Percentiles rank a stretch among this genome's conserved stretches.
Evolutionary conservation across 2,329 filamentous ascomycete genomes (phyloP).

Genomic region (Aspergillus spinulosporus): DNA sequence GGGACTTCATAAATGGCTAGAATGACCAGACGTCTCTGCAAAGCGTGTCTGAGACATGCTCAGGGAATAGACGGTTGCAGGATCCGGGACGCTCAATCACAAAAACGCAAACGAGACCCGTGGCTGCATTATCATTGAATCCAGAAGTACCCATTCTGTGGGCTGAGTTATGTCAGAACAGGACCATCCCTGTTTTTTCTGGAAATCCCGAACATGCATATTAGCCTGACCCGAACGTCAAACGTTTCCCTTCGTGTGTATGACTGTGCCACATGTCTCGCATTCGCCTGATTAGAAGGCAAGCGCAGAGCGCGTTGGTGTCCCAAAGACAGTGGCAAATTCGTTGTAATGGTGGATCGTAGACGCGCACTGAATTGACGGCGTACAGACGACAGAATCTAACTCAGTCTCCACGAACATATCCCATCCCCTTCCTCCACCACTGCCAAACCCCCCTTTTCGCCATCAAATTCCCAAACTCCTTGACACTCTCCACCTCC

Average conservation of each 20-base stretch:
- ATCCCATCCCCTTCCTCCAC: constrained; percentile 70
- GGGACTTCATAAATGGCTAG: constrained; percentile 56
- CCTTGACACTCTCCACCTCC: constrained; percentile 64
- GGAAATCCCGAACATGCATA: constrained; percentile 10
- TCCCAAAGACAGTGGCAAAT: too few species aligned
- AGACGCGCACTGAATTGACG: too few species aligned
- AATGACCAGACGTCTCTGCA: constrained; percentile 37
- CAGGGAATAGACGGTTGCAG: constrained; percentile 13
- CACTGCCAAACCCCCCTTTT: constrained; percentile 59
- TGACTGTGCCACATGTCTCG: background rate
- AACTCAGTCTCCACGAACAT: constrained; percentile 20
- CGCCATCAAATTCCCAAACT: constrained; percentile 65
- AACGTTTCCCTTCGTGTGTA: background rate
- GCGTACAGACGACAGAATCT: too few species aligned
- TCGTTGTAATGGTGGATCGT: too few species aligned
- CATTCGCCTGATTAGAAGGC: background rate
- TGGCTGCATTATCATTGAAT: constrained; percentile 13
- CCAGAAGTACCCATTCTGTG: constrained; percentile 16
- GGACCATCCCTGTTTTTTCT: constrained; percentile 17
- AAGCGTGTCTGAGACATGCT: too few species aligned
- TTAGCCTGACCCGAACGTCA: background rate
- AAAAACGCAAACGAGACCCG: constrained; percentile 12
- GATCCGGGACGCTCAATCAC: constrained; percentile 23
- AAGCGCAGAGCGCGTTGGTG: background rate
- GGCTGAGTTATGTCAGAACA: constrained; percentile 22